phyloP scores from a whole-genome alignment of 1,284 basidiomycete species.

The Tausonia pullulans region DNA sequence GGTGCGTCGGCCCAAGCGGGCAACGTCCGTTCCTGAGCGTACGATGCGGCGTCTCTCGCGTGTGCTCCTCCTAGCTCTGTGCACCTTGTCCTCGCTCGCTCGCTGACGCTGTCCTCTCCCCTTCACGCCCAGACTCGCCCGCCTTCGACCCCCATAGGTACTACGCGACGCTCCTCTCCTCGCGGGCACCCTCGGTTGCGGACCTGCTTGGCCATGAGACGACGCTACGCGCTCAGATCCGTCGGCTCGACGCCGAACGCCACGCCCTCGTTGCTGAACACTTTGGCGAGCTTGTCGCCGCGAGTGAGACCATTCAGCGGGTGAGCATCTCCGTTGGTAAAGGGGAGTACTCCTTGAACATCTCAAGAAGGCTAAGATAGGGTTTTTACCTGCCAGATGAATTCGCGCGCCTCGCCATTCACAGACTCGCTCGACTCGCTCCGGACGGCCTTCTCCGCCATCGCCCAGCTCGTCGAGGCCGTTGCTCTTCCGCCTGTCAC shows the following conservation, averaged over 20 bases:
- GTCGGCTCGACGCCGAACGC: conserved; percentile 36
- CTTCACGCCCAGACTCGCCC: neutral
- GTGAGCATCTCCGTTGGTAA: conserved; percentile 15
- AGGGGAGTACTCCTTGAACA: too few relatives aligned
- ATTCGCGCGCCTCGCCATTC: conserved; percentile 26
- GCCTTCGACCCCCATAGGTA: neutral
- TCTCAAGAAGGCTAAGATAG: neutral
- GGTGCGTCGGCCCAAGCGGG: neutral
- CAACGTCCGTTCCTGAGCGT: too few relatives aligned
- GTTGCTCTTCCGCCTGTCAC: conserved; percentile 2
- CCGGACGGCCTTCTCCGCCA: conserved; percentile 24
- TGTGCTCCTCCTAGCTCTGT: neutral
- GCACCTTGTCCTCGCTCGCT: neutral
- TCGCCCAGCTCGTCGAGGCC: conserved; percentile 23
- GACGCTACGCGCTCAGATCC: conserved; percentile 23
- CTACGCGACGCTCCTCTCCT: neutral
- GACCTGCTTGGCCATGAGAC: neutral
- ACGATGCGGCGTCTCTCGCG: too few relatives aligned
- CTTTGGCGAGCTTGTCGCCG: conserved; percentile 38
- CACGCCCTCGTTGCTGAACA: conserved; percentile 40
- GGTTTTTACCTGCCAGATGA: conserved; percentile 23
- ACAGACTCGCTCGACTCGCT: conserved; percentile 28
- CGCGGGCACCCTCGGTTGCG: neutral
- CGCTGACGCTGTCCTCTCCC: too few relatives aligned
- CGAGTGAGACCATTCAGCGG: conserved; percentile 36